Evolutionary conservation across 768 basidiomycete genomes (phyloP), one percentile per base, ranked within the genome.

Genomic region (Mycena epipterygia): DNA sequence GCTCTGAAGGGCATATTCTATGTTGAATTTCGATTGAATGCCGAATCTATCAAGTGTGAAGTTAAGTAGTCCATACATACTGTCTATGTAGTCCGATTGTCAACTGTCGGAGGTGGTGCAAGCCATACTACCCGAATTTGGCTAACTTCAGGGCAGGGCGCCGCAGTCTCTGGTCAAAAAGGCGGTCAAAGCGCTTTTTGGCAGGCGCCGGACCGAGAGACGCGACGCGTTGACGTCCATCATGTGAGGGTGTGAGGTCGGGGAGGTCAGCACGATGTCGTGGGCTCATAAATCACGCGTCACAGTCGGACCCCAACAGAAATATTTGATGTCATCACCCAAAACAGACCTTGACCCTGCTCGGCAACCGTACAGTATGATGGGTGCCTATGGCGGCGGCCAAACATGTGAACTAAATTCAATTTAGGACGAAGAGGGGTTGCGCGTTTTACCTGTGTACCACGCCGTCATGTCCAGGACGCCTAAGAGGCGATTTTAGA

Each of bases 241-340:
- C n/a, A n/a, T n/a, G n/a, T n/a, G n/a, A n/a, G n/a, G n/a, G n/a
- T n/a, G n/a, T n/a, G n/a, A n/a, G 4, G 29, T 4, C 5, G 23
- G 14, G 13, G 21, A 16, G n/a, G 44, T 49, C 30, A 49, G 46
- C 44, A 61, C 9, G 25, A 49, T 49, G 32, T 23, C 46, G 35
- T 62, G n/a, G 21, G 32, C 2, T 11, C 11, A 21, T 37, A 25
- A 27, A 52, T 63, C 48, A 63, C 61, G 61, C 48, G 37, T 63
- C 48, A 63, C 61, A 63, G 35, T 37, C 12, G 61, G 61, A 63
- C 61, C 61, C 61, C 61, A 63, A n/a, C 61, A 32, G 35, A 4
- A 17, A 39, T 25, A 8, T 63, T 41, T 63, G 61, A 63, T 63
- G 35, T 9, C 14, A 63, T 51, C 46, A 63, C 14, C 35, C 39